A percentile compares a stretch with the other conserved stretches of the same genome.
Conservation (phyloP, 2,329 filamentous ascomycete genomes). For the Amylocarpus encephaloides region DNA sequence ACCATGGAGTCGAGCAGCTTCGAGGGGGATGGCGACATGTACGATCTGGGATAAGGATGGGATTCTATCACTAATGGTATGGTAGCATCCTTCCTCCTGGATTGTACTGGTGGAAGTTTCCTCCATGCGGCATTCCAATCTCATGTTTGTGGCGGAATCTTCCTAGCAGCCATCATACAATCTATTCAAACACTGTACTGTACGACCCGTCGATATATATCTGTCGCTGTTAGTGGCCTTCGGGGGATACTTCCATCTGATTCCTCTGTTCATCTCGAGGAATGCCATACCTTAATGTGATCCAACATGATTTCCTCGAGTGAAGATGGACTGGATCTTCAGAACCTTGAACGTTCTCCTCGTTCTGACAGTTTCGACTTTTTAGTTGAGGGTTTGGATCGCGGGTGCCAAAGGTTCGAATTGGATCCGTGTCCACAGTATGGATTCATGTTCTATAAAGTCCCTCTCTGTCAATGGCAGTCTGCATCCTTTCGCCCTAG, state of each 20-base stretch:
- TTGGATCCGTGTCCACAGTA: conserved; percentile 6
- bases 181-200: conserved; percentile 1
- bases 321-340: conserved; percentile 5
- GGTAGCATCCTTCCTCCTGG: conserved; percentile 13
- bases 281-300: conserved; percentile 8
- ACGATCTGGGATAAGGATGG: conserved; percentile 19
- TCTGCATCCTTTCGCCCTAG: conserved; percentile 3
- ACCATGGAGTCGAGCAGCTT: conserved; percentile 21
- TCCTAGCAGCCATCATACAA: conserved; percentile 12
- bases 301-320: conserved; percentile 12
- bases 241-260: conserved; percentile 11
- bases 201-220: conserved; percentile 13
- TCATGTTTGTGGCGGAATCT: conserved; percentile 13
- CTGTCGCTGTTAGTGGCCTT: conserved; percentile 13
- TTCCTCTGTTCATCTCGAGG: conserved; percentile 14
- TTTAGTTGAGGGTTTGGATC: conserved; percentile 18
- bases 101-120: conserved; percentile 9
- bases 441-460: conserved; percentile 14
- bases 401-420: background rate
- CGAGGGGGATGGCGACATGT: conserved; percentile 18
- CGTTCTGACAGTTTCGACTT: conserved; percentile 9
- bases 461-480: conserved; percentile 11
- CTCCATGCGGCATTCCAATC: conserved; percentile 8
- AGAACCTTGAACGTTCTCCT: conserved; percentile 11
- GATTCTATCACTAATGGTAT: conserved; percentile 18